Evolutionary conservation across 2,329 filamentous ascomycete species (phyloP).

Genomic region (Diaporthe caulivora): DNA sequence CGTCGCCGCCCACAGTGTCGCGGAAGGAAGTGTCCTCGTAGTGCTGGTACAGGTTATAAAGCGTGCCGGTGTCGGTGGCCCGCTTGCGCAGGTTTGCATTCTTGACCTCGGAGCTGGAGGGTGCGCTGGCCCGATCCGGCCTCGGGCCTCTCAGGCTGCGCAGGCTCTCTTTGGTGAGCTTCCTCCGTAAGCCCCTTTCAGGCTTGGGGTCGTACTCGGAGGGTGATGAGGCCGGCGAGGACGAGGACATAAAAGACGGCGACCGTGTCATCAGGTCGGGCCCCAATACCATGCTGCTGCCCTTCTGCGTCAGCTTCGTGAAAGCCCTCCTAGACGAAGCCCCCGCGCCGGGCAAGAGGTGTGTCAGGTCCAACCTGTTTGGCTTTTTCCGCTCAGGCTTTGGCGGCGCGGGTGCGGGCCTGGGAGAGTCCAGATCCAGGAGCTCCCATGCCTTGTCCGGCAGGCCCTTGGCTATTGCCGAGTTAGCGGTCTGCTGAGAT

Average conservation of each 20-base stretch:
- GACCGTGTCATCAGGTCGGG: constrained; percentile 55
- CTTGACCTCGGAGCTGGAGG: constrained; percentile 21
- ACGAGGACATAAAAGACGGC: constrained; percentile 58
- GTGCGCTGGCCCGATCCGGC: neutral
- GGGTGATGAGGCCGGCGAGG: constrained; percentile 47
- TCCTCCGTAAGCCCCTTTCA: constrained; percentile 49
- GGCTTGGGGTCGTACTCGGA: constrained; percentile 43
- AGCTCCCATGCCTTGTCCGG: constrained; percentile 61
- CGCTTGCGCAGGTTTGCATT: constrained; percentile 26
- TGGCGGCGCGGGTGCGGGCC: constrained; percentile 44
- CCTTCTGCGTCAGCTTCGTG: constrained; percentile 38
- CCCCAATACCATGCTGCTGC: constrained; percentile 49
- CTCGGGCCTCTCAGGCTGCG: constrained; percentile 32
- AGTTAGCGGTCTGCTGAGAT: constrained; percentile 70
- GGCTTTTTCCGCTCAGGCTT: constrained; percentile 61
- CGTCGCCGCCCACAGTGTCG: constrained; percentile 51
- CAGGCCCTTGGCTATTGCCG: constrained; percentile 68
- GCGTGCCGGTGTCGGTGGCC: constrained; percentile 51
- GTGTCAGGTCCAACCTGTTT: constrained; percentile 62
- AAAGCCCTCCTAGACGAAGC: constrained; percentile 44
- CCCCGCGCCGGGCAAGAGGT: constrained; percentile 52
- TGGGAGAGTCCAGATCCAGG: constrained; percentile 57
- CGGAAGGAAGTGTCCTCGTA: constrained; percentile 69
- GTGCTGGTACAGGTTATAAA: constrained; percentile 68
- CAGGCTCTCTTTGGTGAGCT: constrained; percentile 53